Base-by-base conservation (phyloP, 148 eudicot genomes). In the Polygonum maritimum region DNA sequence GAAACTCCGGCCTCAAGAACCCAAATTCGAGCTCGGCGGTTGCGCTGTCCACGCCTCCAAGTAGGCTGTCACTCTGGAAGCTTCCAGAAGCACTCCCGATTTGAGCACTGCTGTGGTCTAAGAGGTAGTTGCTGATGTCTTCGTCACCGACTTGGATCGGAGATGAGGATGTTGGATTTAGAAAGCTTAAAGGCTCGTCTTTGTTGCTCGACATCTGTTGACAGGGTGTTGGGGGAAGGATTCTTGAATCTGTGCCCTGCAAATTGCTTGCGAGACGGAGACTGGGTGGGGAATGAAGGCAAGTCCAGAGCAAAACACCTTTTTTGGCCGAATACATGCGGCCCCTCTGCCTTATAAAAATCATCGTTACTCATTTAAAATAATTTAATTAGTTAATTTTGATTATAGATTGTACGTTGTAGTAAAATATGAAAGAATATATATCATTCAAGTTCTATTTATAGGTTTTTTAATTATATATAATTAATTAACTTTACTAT, bases 61-160 rank as follows among this genome's bases (percentile, higher is more conserved):
- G 82, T 41, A 79, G 78, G 22, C 76, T 81, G 41, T 88, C 90
- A 81, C 86, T 89, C 82, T 87, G 93, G 77, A 90, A 89, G 85
- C 98, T 94, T 3, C 97, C 95, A 15, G 95, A 86, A 21, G 88
- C 87, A 75, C 89, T 84, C 2, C 93, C 89, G 77, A 83, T 84
- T 22, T 83, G 88, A 39, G 84, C 78, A 39, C 7, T 35, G 72
- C 33, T n/a, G 18, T 77, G 58, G 60, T 87, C 92, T 33, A 77
- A 63, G 14, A 85, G 88, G 82, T 40, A 88, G 80, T 81, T 77
- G 48, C 21, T 35, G 74, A 3, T 81, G 76, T 86, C 83, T 3
- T 73, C 79, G 40, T 86, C 91, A 3, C 84, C 76, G 72, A 82
- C 80, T 0, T 81, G 74, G 76, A 88, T 78, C 12, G 98, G 90